These are phyloP conservation scores for Sclerotinia nivalis DNA, from an alignment of 2,329 filamentous ascomycete genomes.

Conservation along the genomic window DNA sequence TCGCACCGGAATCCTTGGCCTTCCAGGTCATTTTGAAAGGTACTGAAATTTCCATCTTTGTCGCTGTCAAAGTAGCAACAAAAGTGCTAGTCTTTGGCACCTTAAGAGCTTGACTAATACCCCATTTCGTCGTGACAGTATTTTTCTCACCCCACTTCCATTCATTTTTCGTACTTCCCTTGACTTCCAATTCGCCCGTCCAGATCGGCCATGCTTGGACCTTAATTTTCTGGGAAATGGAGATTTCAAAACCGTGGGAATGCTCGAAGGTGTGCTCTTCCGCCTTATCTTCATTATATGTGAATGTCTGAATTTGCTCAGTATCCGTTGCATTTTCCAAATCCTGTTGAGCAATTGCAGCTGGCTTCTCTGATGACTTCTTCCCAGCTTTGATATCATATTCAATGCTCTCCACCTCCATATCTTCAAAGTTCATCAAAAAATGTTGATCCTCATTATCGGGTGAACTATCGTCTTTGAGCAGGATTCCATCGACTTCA, in stretches of 20 bases:
- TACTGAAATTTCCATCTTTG: background rate
- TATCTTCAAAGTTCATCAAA: background rate
- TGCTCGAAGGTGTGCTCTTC: slow-evolving; percentile 8
- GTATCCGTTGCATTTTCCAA: background rate
- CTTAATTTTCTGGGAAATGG: background rate
- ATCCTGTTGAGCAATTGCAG: slow-evolving; percentile 3
- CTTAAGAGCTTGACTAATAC: slow-evolving; percentile 16
- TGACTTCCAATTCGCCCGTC: background rate
- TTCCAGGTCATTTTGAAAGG: slow-evolving; percentile 2
- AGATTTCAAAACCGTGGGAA: background rate
- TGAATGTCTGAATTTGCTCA: slow-evolving; percentile 12
- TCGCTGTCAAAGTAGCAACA: slow-evolving; percentile 7
- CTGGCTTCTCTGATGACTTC: background rate
- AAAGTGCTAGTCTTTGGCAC: background rate
- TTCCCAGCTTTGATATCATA: slow-evolving; percentile 6
- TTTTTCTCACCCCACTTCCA: slow-evolving; percentile 5
- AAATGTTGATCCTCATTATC: slow-evolving; percentile 10
- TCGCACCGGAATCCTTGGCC: slow-evolving; percentile 4
- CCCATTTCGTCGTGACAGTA: slow-evolving; percentile 8
- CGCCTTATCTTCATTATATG: slow-evolving; percentile 7
- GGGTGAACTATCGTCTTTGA: background rate
- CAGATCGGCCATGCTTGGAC: background rate
- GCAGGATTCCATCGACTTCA: background rate
- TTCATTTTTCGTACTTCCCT: slow-evolving; percentile 4
- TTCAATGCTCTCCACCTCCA: background rate